Percentiles rank a stretch among this genome's conserved stretches.
phyloP scores from a whole-genome alignment of 75 land plant species.

The Sequoia sempervirens region DNA sequence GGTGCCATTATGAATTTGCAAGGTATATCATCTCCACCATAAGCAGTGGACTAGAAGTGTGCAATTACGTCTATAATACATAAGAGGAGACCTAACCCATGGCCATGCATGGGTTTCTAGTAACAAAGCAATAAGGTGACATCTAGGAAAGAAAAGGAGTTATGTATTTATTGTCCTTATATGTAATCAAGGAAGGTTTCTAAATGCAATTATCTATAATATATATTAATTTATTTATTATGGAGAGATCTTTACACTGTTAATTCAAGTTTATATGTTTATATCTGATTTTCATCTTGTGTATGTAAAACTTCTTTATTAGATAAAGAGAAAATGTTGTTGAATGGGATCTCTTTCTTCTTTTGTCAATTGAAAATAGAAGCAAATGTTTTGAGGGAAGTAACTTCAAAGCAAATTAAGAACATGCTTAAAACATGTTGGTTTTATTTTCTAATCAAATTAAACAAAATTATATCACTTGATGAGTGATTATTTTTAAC shows the following conservation, averaged over 20 bases:
- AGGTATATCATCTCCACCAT: background rate
- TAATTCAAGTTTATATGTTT: too few species aligned
- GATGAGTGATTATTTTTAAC: too few species aligned
- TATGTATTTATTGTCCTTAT: background rate
- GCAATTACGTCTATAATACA: background rate
- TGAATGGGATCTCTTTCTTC: background rate
- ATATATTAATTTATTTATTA: background rate
- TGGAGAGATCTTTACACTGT: background rate
- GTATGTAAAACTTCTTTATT: background rate
- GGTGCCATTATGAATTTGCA: background rate
- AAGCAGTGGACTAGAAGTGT: too few species aligned
- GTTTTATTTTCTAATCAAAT: too few species aligned
- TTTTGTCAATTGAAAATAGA: background rate
- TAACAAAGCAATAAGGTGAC: background rate
- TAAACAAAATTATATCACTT: too few species aligned
- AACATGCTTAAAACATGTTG: too few species aligned
- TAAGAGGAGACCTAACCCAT: background rate
- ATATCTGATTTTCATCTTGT: background rate
- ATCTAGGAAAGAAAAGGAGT: background rate
- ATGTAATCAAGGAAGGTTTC: background rate
- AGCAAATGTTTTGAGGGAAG: too few species aligned
- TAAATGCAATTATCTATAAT: too few species aligned
- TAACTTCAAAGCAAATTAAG: background rate
- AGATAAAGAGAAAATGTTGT: too few species aligned
- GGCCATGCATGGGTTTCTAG: background rate